Percentiles rank a stretch among this genome's conserved stretches.
Conservation (phyloP, 1,284 basidiomycete species). For the Salmacisia buchloeana region DNA sequence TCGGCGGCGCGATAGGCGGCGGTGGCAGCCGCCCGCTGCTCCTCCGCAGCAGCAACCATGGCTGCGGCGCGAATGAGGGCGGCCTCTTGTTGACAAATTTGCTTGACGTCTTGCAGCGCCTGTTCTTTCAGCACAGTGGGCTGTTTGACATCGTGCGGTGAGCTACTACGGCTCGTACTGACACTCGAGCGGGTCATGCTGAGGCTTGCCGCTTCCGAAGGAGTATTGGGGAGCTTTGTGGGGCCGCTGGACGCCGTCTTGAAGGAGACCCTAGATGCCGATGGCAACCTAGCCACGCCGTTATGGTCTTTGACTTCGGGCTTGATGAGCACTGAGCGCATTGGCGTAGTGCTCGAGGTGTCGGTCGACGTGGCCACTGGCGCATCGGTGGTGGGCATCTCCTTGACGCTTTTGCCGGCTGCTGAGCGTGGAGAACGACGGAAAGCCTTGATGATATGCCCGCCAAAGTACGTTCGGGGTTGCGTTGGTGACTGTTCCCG, state of each 20-base stretch:
- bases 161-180: too few species aligned
- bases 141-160: too few species aligned
- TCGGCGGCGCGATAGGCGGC: slow-evolving; percentile 5
- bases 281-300: too few species aligned
- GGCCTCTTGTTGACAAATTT: not conserved
- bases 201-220: too few species aligned
- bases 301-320: too few species aligned
- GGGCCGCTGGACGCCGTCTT: too few species aligned
- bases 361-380: not conserved
- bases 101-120: not conserved
- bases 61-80: not conserved
- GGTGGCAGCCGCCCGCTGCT: not conserved
- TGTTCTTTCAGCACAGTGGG: slow-evolving; percentile 3
- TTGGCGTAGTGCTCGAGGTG: not conserved
- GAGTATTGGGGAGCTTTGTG: too few species aligned
- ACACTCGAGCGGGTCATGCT: too few species aligned
- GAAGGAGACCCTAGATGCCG: too few species aligned
- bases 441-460: slow-evolving; percentile 5
- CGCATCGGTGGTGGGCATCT: too few species aligned
- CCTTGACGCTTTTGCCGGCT: not conserved
- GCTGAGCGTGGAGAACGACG: not conserved
- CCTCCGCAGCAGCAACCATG: slow-evolving; percentile 1
- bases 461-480: not conserved
- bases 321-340: too few species aligned
- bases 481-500: too few species aligned